Percentiles rank a stretch among this genome's conserved stretches.
Evolutionary conservation across 73 alveolate species (phyloP).

Genomic region (Paraurostyla sp.): DNA sequence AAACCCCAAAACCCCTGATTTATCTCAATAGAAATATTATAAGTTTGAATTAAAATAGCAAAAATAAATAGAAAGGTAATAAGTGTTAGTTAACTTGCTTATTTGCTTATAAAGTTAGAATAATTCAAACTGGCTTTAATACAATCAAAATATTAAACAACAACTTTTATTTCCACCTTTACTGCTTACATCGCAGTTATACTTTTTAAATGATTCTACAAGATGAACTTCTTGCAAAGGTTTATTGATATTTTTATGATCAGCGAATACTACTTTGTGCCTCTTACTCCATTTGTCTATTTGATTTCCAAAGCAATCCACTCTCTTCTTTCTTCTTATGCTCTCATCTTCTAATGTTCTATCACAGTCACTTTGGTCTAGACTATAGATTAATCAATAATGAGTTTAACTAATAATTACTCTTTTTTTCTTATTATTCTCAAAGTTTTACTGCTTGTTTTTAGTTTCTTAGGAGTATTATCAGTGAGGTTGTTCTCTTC

Average conservation of each 20-base stretch:
- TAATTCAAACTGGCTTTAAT: too few relatives aligned
- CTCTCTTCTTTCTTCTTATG: neutral
- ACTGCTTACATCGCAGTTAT: conserved; percentile 32
- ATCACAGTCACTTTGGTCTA: neutral
- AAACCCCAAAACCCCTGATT: too few relatives aligned
- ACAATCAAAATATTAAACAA: neutral
- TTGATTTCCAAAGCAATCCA: conserved; percentile 9
- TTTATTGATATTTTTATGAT: conserved; percentile 16
- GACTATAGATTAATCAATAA: neutral
- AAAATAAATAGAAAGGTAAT: too few relatives aligned
- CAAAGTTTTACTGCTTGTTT: too few relatives aligned
- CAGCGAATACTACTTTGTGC: conserved; percentile 40
- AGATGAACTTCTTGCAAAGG: conserved; percentile 22
- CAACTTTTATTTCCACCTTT: conserved; percentile 38
- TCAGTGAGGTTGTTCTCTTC: too few relatives aligned
- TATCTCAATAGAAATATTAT: too few relatives aligned
- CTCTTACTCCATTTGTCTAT: conserved; percentile 25
- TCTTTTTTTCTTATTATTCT: neutral
- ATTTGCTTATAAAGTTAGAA: too few relatives aligned
- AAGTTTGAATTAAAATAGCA: too few relatives aligned
- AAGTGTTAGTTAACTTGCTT: too few relatives aligned
- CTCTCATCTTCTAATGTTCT: conserved; percentile 20
- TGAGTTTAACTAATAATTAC: neutral
- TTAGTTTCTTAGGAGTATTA: too few relatives aligned
- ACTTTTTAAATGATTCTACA: conserved; percentile 41